Percentiles rank a stretch among this genome's conserved stretches.
phyloP scores from a whole-genome alignment of 371 early-diverging fungal species.

The Mucor plumbeus region DNA sequence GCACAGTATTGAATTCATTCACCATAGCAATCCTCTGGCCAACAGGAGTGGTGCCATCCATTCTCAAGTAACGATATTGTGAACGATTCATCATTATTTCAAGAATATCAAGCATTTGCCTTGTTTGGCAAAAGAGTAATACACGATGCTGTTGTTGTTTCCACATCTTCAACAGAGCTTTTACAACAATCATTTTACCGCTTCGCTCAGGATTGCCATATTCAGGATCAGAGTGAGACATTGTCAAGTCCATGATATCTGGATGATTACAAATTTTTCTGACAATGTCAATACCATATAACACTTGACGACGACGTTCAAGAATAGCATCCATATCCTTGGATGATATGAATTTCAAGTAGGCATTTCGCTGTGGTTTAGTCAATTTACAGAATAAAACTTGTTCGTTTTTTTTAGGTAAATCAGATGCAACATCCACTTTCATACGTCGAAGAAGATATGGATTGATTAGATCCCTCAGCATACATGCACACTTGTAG shows the following conservation, averaged over 20 bases:
- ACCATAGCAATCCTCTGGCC: constrained; percentile 81
- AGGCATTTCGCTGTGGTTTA: constrained; percentile 74
- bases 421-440: constrained; percentile 87
- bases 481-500: constrained; percentile 88
- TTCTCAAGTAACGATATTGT: constrained; percentile 76
- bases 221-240: constrained; percentile 43
- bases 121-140: constrained; percentile 95
- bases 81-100: constrained; percentile 64
- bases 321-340: constrained; percentile 78
- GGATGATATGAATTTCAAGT: constrained; percentile 77
- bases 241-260: constrained; percentile 65
- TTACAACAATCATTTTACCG: constrained; percentile 91
- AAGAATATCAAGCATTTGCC: constrained; percentile 96
- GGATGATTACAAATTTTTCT: constrained; percentile 99
- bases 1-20: constrained; percentile 83
- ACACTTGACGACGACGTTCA: constrained; percentile 81
- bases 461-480: constrained; percentile 93
- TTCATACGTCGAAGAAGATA: constrained; percentile 95
- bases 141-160: constrained; percentile 84
- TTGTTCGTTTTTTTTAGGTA: constrained; percentile 95
- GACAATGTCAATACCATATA: constrained; percentile 92
- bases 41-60: constrained; percentile 97
- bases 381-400: constrained; percentile 94
- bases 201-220: constrained; percentile 73
- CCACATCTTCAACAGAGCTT: constrained; percentile 88